phyloP scores from a whole-genome alignment of 2,329 filamentous ascomycete species.

The Ceratocystis albifundus region DNA sequence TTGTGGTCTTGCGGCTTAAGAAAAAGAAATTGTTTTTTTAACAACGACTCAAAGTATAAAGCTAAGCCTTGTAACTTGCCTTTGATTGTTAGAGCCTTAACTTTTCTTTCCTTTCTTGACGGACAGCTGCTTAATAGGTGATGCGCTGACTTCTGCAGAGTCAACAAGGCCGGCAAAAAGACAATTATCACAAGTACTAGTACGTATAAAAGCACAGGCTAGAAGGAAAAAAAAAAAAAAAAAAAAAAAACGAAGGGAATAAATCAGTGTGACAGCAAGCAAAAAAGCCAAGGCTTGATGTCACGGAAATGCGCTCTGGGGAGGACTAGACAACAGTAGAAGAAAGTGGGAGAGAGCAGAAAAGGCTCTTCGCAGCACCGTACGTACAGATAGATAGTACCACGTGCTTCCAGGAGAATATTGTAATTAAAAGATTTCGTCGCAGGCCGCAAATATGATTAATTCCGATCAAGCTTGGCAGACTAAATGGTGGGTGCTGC shows the following conservation, averaged over 20 bases:
- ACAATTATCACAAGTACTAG: not conserved
- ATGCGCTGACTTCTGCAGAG: not conserved
- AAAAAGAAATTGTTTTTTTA: not conserved
- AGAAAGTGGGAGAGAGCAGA: no score
- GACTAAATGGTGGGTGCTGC: not conserved
- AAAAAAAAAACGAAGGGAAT: no score
- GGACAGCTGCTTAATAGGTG: not conserved
- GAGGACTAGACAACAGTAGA: no score
- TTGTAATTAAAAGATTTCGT: not conserved
- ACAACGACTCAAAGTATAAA: not conserved
- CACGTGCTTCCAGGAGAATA: not conserved
- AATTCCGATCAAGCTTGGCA: not conserved
- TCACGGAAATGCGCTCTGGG: not conserved
- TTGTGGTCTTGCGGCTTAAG: not conserved
- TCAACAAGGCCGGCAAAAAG: not conserved
- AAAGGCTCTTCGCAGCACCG: not conserved
- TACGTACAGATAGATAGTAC: not conserved
- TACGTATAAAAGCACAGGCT: not conserved
- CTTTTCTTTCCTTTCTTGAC: not conserved
- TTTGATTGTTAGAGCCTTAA: not conserved
- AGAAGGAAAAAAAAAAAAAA: no score
- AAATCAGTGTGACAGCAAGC: not conserved
- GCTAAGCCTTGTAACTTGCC: not conserved
- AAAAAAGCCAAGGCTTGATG: not conserved
- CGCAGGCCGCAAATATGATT: not conserved